A percentile compares a stretch with the other conserved stretches of the same genome.
phyloP scores from a whole-genome alignment of 352 stramenopile genomes.

The Phytophthora sojae region DNA sequence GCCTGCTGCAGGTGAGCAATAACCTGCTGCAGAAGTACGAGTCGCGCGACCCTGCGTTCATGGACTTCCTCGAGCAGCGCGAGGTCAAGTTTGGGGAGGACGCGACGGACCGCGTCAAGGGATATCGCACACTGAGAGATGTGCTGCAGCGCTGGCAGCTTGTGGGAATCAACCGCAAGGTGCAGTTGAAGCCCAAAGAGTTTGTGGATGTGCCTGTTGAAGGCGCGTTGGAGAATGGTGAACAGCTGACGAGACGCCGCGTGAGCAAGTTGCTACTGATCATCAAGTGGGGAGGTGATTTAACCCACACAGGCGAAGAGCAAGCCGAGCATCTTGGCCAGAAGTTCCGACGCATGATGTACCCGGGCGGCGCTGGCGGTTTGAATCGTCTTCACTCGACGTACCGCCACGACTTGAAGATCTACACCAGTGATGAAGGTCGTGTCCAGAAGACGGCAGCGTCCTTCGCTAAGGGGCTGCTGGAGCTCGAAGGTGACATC shows the following conservation, averaged over 20 bases:
- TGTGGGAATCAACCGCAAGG: conserved; percentile 98
- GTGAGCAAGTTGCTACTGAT: conserved; percentile 97
- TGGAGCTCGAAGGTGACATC: conserved; percentile 99
- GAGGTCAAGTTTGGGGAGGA: conserved; percentile 69
- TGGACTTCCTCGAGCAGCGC: conserved; percentile 72
- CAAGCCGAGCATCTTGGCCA: conserved; percentile 97
- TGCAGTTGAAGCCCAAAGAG: conserved; percentile 93
- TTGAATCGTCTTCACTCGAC: conserved; percentile 99
- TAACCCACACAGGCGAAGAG: conserved; percentile 97
- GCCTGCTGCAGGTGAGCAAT: conserved; percentile 81
- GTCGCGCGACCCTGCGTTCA: conserved; percentile 59
- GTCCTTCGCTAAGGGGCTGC: conserved; percentile 98
- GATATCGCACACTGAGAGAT: conserved; percentile 91
- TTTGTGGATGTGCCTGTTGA: conserved; percentile 40
- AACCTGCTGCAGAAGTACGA: conserved; percentile 78
- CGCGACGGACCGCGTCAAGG: conserved; percentile 78
- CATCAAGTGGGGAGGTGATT: conserved; percentile 99
- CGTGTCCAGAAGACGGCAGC: conserved; percentile 99
- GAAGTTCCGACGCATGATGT: conserved; percentile 90
- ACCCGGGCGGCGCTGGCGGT: conserved; percentile 92
- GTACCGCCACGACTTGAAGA: conserved; percentile 99
- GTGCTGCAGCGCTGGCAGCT: conserved; percentile 98
- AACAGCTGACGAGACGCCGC: conserved; percentile 33
- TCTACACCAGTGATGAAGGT: conserved; percentile 99
- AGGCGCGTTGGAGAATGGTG: conserved; percentile 37